Evolutionary conservation across 2,329 filamentous ascomycete genomes (phyloP).

Genomic region (Trichoderma sp.): DNA sequence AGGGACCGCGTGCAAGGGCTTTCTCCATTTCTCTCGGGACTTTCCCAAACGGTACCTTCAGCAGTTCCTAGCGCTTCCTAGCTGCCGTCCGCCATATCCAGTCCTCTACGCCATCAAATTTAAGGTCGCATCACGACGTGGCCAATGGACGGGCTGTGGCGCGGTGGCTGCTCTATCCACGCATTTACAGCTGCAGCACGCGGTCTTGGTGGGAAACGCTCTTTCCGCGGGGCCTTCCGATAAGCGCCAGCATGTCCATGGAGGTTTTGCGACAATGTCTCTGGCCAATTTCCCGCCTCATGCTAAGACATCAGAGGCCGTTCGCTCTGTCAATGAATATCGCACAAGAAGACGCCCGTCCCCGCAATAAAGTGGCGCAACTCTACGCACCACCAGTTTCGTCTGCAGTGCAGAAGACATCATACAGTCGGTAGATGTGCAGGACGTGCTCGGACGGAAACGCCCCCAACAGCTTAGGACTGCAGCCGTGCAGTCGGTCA

Average conservation of each 20-base stretch:
- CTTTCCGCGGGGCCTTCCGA: not conserved
- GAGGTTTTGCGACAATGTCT: not conserved
- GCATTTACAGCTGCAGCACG: not conserved
- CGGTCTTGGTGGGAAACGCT: not conserved
- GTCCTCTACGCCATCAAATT: slow-evolving; percentile 6
- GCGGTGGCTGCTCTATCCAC: not conserved
- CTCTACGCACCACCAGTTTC: slow-evolving; percentile 1
- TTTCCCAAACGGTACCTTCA: slow-evolving; percentile 14
- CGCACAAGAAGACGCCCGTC: not conserved
- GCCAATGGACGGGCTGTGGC: slow-evolving; percentile 1
- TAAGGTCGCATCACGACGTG: slow-evolving; percentile 13
- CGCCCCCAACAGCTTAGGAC: not conserved
- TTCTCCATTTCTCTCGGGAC: not conserved
- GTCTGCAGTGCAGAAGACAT: slow-evolving; percentile 2
- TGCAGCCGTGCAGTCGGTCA: not conserved
- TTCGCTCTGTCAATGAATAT: not conserved
- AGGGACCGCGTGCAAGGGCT: not conserved
- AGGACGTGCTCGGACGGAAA: slow-evolving; percentile 5
- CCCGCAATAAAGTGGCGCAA: slow-evolving; percentile 17
- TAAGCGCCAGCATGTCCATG: not conserved
- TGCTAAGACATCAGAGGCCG: slow-evolving; percentile 4
- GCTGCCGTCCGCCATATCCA: slow-evolving; percentile 7
- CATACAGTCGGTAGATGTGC: slow-evolving; percentile 1
- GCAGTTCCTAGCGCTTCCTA: not conserved
- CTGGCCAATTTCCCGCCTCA: not conserved